Evolutionary conservation across 257 asterid genomes (phyloP).

Genomic region (Solanum clarkiae): DNA sequence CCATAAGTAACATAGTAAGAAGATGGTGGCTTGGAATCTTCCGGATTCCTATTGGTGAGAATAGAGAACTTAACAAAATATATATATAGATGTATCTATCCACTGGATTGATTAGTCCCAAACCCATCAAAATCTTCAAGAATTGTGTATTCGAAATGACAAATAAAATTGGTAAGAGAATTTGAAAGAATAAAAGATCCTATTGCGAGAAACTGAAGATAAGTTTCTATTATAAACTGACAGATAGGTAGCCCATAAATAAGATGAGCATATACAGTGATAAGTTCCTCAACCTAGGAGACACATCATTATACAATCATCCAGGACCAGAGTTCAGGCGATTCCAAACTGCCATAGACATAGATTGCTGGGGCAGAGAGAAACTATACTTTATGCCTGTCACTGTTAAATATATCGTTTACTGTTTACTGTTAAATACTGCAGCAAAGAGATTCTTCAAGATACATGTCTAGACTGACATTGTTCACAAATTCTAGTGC

Average conservation of each 20-base stretch:
- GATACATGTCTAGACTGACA: background rate
- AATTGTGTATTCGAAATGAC: background rate
- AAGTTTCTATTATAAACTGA: background rate
- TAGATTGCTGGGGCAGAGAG: background rate
- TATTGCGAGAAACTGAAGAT: background rate
- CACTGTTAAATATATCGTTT: background rate
- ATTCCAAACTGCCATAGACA: background rate
- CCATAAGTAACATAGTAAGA: background rate
- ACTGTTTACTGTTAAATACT: background rate
- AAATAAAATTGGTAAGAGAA: background rate
- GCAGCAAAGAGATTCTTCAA: background rate
- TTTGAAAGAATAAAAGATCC: background rate
- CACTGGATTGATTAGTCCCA: background rate
- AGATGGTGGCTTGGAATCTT: background rate
- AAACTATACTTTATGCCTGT: background rate
- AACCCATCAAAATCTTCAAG: background rate
- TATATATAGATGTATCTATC: background rate
- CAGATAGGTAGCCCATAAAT: background rate
- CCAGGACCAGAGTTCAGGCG: background rate
- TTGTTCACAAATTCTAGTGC: background rate
- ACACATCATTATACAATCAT: background rate
- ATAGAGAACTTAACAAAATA: background rate
- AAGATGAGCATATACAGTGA: background rate
- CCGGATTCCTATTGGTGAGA: background rate
- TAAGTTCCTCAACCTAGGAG: background rate